phyloP scores from a whole-genome alignment of 148 eudicot species.

The Heliosperma pusillum region DNA sequence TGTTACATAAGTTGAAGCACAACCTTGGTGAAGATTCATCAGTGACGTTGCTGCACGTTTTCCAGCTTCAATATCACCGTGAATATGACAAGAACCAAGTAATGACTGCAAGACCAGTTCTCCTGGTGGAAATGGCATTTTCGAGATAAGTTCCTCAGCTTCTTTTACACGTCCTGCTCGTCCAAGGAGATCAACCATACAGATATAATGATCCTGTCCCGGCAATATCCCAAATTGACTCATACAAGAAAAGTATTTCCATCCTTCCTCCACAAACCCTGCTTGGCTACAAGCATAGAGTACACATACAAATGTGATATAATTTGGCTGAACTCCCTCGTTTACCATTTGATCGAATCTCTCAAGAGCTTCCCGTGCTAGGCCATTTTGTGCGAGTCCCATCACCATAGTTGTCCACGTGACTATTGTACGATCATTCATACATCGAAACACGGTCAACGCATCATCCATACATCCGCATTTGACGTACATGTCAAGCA shows the following conservation, averaged over 20 bases:
- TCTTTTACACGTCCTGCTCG: constrained; percentile 51
- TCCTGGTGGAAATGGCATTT: constrained; percentile 52
- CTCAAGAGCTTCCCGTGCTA: constrained; percentile 36
- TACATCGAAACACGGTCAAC: constrained; percentile 36
- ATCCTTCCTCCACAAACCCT: constrained; percentile 51
- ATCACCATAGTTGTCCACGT: constrained; percentile 72
- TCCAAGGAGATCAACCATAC: constrained; percentile 75
- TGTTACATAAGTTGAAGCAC: constrained; percentile 55
- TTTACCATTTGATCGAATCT: constrained; percentile 42
- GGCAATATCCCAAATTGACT: constrained; percentile 43
- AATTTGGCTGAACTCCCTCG: constrained; percentile 43
- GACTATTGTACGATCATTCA: constrained; percentile 43
- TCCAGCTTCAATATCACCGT: constrained; percentile 62
- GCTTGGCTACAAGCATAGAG: constrained; percentile 68
- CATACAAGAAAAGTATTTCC: constrained; percentile 48
- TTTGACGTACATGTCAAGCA: constrained; percentile 72
- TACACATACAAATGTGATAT: constrained; percentile 51
- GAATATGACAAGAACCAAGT: constrained; percentile 60
- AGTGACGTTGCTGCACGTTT: constrained; percentile 48
- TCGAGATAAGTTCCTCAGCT: constrained; percentile 57
- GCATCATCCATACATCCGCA: constrained; percentile 56
- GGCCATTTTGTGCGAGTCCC: constrained; percentile 64
- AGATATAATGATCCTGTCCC: constrained; percentile 63
- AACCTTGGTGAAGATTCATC: constrained; percentile 34
- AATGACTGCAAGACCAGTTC: constrained; percentile 54